These are phyloP conservation scores for Sesbania bispinosa DNA, from an alignment of 306 rosid species.

Conservation along the genomic window DNA sequence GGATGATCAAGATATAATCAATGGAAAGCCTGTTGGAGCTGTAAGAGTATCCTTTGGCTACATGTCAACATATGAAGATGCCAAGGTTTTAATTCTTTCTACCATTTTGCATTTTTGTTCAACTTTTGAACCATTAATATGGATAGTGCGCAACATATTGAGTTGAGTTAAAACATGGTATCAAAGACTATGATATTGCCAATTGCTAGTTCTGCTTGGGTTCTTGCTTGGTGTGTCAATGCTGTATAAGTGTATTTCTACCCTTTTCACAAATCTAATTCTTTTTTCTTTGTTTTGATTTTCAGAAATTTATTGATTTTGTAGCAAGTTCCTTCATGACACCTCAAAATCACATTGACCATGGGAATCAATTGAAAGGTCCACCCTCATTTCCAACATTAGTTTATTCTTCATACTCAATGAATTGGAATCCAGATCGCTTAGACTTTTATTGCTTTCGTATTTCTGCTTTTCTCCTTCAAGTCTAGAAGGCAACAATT, in stretches of 20 bases:
- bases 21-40: constrained; percentile 96
- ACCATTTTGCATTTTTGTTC: constrained; percentile 12
- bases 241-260: background rate
- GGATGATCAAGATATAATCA: constrained; percentile 85
- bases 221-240: constrained; percentile 16
- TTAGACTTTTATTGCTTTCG: background rate
- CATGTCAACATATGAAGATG: constrained; percentile 93
- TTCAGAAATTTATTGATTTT: constrained; percentile 82
- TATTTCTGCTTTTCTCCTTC: background rate
- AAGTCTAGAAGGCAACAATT: background rate
- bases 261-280: background rate
- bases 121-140: background rate
- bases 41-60: constrained; percentile 95
- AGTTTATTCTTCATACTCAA: constrained; percentile 24
- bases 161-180: constrained; percentile 2
- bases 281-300: background rate
- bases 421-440: constrained; percentile 22
- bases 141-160: background rate
- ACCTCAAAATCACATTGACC: constrained; percentile 32
- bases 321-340: constrained; percentile 60
- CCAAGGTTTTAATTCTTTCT: constrained; percentile 53
- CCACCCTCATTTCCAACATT: constrained; percentile 32
- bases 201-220: constrained; percentile 15
- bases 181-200: background rate
- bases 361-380: constrained; percentile 54